Evolutionary conservation across 2,329 filamentous ascomycete species (phyloP).

Genomic region (Epichloe sylvatica): DNA sequence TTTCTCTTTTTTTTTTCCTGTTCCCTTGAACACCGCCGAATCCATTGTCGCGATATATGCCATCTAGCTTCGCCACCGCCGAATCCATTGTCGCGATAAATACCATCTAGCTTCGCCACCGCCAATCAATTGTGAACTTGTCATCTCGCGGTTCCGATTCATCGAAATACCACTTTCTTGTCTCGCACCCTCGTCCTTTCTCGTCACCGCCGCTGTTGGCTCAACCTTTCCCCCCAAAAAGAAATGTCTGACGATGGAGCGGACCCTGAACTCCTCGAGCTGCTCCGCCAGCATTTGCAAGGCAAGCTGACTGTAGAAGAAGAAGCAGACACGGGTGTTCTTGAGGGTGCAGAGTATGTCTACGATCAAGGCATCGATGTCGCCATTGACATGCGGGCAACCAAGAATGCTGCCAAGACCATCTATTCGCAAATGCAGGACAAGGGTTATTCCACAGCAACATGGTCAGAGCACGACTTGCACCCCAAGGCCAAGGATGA

Average conservation of each 20-base stretch:
- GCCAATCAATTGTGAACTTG: neutral
- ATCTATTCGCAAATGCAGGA: conserved; percentile 75
- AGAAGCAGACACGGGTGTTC: conserved; percentile 65
- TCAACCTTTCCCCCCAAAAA: neutral
- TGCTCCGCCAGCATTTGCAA: conserved; percentile 67
- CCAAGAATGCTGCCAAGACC: conserved; percentile 64
- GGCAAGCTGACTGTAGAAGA: conserved; percentile 39
- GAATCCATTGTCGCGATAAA: neutral
- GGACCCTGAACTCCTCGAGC: conserved; percentile 73
- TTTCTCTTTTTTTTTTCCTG: neutral
- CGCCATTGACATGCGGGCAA: conserved; percentile 68
- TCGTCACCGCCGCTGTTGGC: conserved; percentile 8
- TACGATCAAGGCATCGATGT: conserved; percentile 91
- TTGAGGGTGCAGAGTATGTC: conserved; percentile 71
- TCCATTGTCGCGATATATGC: neutral
- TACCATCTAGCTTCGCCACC: neutral
- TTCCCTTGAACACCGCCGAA: neutral
- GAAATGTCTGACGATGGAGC: conserved; percentile 80
- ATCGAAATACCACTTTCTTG: neutral
- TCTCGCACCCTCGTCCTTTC: neutral
- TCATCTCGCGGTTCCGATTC: neutral
- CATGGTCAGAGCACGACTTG: conserved; percentile 78
- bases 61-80: neutral
- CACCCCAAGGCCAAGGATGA: conserved; percentile 77
- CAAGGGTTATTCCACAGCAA: conserved; percentile 68